phyloP scores from a whole-genome alignment of 2,329 filamentous ascomycete species.

The Aspergillus hiratsukae region DNA sequence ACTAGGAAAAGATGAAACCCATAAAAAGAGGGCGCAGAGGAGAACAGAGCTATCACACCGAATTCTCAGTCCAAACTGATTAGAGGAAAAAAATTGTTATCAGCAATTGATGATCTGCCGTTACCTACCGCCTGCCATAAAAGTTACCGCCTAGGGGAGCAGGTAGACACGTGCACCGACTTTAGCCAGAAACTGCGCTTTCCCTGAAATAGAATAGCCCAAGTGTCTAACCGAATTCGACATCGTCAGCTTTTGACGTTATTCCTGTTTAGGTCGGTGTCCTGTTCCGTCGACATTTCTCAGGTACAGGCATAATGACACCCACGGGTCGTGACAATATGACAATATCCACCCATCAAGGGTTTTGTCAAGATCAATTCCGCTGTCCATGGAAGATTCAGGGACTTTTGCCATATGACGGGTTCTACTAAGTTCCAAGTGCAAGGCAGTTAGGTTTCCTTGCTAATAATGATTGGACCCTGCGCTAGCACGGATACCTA shows the following conservation, averaged over 20 bases:
- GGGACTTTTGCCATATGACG: not conserved
- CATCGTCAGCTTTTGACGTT: not conserved
- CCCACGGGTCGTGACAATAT: not conserved
- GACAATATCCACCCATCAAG: too few relatives aligned
- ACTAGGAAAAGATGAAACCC: not conserved
- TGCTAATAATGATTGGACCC: not conserved
- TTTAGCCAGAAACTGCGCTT: not conserved
- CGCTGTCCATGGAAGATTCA: not conserved
- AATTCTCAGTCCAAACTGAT: not conserved
- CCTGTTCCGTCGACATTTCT: not conserved
- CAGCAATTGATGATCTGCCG: slow-evolving; percentile 19
- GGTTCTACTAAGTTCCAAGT: not conserved
- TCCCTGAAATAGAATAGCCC: not conserved
- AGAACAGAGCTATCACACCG: not conserved
- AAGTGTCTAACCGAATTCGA: not conserved
- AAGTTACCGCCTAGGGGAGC: slow-evolving; percentile 14
- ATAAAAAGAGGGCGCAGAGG: not conserved
- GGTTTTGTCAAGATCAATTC: too few relatives aligned
- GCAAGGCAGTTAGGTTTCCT: not conserved
- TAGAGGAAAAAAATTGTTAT: slow-evolving; percentile 27
- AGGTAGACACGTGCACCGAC: not conserved
- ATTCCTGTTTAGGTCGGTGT: not conserved
- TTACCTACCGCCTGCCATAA: slow-evolving; percentile 8
- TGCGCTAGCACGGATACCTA: not conserved
- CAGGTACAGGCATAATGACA: not conserved